phyloP scores from a whole-genome alignment of 1,139 yeast genomes.

The Pneumocystis wakefieldiae region DNA sequence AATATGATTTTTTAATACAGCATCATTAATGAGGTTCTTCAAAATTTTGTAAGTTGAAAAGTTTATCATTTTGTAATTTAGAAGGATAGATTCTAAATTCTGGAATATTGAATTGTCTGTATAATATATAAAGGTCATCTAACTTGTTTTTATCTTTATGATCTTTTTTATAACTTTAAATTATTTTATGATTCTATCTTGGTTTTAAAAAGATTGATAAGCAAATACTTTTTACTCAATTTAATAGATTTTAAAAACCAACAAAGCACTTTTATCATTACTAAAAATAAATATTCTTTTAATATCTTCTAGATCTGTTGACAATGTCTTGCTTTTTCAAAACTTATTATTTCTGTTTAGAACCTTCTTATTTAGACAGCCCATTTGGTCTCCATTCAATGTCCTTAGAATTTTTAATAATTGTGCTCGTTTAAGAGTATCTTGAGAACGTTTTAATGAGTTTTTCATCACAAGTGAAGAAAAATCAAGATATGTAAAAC shows the following conservation, averaged over 20 bases:
- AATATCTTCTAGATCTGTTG: slow-evolving; percentile 77
- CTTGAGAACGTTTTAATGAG: slow-evolving; percentile 56
- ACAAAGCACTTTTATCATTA: slow-evolving; percentile 57
- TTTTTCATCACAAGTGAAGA: slow-evolving; percentile 43
- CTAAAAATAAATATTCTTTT: slow-evolving; percentile 45
- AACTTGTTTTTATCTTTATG: no score
- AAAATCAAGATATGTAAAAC: slow-evolving; percentile 87
- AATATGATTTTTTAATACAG: no score
- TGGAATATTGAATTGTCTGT: no score
- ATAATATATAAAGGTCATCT: no score
- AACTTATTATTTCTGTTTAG: slow-evolving; percentile 77
- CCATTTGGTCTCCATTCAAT: slow-evolving; percentile 74
- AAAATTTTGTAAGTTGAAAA: no score
- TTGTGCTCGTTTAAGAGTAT: slow-evolving; percentile 68
- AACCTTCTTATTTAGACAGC: slow-evolving; percentile 18
- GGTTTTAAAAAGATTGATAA: slow-evolving; percentile 26
- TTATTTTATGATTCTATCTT: no score
- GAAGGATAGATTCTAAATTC: no score
- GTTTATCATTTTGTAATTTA: no score
- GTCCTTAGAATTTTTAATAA: slow-evolving; percentile 67
- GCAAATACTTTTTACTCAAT: slow-evolving; percentile 75
- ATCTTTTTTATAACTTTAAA: no score
- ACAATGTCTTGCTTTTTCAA: slow-evolving; percentile 84
- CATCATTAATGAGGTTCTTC: no score
- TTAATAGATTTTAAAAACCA: slow-evolving; percentile 82